These are phyloP conservation scores for Xylariaceae sp. DNA, from an alignment of 2,329 filamentous ascomycete species.

Conservation along the genomic window DNA sequence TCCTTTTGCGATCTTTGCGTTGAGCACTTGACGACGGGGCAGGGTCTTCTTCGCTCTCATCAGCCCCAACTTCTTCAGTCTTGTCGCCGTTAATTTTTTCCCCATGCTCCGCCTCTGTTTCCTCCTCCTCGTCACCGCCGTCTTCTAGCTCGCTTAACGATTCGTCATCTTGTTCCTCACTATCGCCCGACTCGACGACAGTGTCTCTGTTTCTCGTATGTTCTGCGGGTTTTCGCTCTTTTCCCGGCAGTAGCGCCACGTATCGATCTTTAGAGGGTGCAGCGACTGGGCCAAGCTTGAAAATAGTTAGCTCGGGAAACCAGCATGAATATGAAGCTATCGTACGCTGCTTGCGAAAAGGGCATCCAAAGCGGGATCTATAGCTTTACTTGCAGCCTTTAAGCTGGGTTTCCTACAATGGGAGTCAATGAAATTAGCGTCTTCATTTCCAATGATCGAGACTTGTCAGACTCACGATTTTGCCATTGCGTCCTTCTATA, in stretches of 20 bases:
- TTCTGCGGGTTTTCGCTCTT: constrained; percentile 34
- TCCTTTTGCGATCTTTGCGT: constrained; percentile 58
- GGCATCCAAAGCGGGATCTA: constrained; percentile 66
- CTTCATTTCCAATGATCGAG: background rate
- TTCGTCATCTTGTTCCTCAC: constrained; percentile 42
- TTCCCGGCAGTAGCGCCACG: constrained; percentile 33
- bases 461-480: constrained; percentile 28
- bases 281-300: constrained; percentile 50
- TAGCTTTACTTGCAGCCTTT: constrained; percentile 47
- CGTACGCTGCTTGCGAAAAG: constrained; percentile 71
- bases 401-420: constrained; percentile 39
- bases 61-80: constrained; percentile 39
- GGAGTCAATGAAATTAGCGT: constrained; percentile 14
- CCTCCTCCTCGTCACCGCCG: constrained; percentile 38
- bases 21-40: constrained; percentile 38
- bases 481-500: constrained; percentile 27
- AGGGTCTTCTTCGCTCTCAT: constrained; percentile 43
- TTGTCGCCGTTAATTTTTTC: background rate
- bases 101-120: constrained; percentile 43
- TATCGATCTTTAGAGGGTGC: constrained; percentile 45
- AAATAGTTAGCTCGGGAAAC: constrained; percentile 8
- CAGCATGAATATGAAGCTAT: constrained; percentile 4
- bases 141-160: constrained; percentile 38
- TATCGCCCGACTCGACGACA: background rate
- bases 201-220: constrained; percentile 3